Conservation (phyloP, 1,284 basidiomycete genomes). For the Puccinia triticina region DNA sequence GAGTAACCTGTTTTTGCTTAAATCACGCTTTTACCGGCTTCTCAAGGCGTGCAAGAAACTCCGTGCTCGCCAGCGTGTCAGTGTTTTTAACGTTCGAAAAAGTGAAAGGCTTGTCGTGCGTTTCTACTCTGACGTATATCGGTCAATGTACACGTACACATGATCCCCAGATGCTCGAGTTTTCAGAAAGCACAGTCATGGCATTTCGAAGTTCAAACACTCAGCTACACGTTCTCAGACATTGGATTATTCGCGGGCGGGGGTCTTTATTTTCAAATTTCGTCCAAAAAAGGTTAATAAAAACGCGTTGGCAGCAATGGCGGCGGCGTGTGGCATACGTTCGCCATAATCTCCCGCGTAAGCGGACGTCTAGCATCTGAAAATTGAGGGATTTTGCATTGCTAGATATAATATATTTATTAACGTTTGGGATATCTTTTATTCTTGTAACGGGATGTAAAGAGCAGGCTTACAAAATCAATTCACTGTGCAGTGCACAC, state of each 20-base stretch:
- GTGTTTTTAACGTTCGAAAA: neutral
- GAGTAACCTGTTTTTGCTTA: neutral
- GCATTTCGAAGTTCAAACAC: slow-evolving; percentile 5
- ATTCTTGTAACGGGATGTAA: slow-evolving; percentile 15
- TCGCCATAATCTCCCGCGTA: slow-evolving; percentile 16
- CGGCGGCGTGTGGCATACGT: neutral
- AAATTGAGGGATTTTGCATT: neutral
- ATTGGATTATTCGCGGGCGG: slow-evolving; percentile 23
- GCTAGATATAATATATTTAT: neutral
- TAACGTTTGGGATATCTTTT: slow-evolving; percentile 19
- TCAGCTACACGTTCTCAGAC: neutral
- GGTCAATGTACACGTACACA: neutral
- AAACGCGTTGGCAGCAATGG: neutral
- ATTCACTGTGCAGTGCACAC: slow-evolving; percentile 8
- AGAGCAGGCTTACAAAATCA: slow-evolving; percentile 37
- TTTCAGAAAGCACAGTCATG: neutral
- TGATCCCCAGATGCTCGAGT: slow-evolving; percentile 4
- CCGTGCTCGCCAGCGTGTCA: slow-evolving; percentile 9
- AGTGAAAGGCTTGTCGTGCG: neutral
- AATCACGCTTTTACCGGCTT: neutral
- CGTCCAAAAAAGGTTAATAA: neutral
- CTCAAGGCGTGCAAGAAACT: slow-evolving; percentile 4
- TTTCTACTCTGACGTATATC: neutral
- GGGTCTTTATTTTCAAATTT: slow-evolving; percentile 5
- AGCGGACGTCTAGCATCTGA: neutral